Base-by-base conservation (phyloP, 1,284 basidiomycete species). In the Ceratobasidium sp. region DNA sequence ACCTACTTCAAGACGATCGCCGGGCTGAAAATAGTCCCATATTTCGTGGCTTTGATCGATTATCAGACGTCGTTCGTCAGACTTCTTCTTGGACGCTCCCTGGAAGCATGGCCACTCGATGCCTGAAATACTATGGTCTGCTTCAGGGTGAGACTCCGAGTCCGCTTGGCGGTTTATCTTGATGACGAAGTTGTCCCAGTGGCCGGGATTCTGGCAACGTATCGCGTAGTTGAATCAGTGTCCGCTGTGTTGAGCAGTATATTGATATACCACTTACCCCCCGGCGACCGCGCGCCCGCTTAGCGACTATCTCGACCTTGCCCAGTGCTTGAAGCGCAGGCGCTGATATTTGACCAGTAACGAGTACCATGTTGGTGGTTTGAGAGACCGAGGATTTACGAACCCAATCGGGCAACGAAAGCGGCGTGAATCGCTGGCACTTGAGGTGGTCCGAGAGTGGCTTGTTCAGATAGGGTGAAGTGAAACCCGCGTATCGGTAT, bases 41-140 rank as follows among this genome's bases (percentile, higher is more conserved):
- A 60, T 60, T n/a, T 60, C 58, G 33, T 60, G 58, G 20, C 33
- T 40, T 33, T 33, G 23, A 20, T 60, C 33, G 9, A 60, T 28
- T 12, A 63, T 20, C 20, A n/a, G 18, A 20, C 51, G 51, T 18
- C 20, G 18, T n/a, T 42, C 13, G 23, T 20, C 7, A 42, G 33
- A n/a, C 61, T 9, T 63, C 18, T 15, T 7, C 18, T 63, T 42
- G 33, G 40, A 63, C 6, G 61, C 46, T 18, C 46, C 46, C 61
- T 63, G 3, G 39, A 63, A 63, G 33, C 61, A 63, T 15, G 61
- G 61, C 61, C 61, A 63, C 20, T 18, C 39, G 33, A 39, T 39
- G 18, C 7, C 40, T 23, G 33, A 53, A 53, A 53, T 42, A 42
- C 18, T 42, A 9, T n/a, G 39, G 23, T 20, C 58, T 4, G 7